Base-by-base conservation (phyloP, 2,329 filamentous ascomycete genomes). In the Acrocalymma vagum region DNA sequence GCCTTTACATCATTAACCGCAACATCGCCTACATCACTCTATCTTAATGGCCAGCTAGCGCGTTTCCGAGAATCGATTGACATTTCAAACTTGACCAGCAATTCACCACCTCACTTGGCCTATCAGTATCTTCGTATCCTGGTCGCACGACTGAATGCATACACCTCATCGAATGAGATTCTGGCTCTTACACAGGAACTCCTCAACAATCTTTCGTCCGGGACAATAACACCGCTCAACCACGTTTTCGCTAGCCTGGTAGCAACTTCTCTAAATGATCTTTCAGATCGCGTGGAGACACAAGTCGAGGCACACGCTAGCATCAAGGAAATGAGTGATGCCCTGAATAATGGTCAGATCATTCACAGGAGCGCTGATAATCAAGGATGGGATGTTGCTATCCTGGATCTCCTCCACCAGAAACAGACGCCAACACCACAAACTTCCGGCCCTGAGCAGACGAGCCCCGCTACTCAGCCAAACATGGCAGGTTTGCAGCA, bases 401-500 rank as follows among this genome's bases (percentile, higher is more conserved):
- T 71, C 15, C 54, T 55, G 4, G 63, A 70, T 10, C 42, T 63
- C 1, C 36, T 69, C 9, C 62, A 61, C 11, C 56, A 65, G 28
- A 67, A 65, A 46, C 61, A 58, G 31, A 38, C 50, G 6, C 49
- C 53, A 9, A 53, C 54, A 4, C 55, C 62, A 1, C 41, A 54
- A 5, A 58, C 55, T 7, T 35, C 42, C 5, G 22, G 48, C 3
- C 27, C 43, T 3, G 65, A 67, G 16, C 64, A 60, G 27, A 53
- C 53, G 6, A 58, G 45, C 32, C 43, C 62, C 7, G 49, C 48
- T 6, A n/a, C 49, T 3, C 58, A 68, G 36, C 65, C 64, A 9
- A 69, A 70, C 37, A 68, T 71, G 62, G 65, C 59, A 13, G 65
- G 66, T 10, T 56, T 70, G 0, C 65, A 70, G 33, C 67, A 70